phyloP scores from a whole-genome alignment of 352 stramenopile species.

The Thraustochytrium striatum region DNA sequence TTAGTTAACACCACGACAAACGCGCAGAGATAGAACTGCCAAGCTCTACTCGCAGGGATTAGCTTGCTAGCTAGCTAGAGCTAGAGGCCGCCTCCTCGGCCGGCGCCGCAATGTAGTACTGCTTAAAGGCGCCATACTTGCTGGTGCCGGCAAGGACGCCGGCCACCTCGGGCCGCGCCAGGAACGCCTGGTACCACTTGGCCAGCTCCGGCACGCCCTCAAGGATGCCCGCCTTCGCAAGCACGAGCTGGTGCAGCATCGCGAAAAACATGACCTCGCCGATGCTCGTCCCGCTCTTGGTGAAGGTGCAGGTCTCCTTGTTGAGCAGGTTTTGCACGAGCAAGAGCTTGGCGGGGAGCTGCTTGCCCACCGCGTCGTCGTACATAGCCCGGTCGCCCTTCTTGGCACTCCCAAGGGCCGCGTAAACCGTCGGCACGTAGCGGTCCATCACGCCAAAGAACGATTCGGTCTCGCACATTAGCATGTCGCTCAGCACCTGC shows the following conservation, averaged over 20 bases:
- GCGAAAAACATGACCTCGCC: background rate
- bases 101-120: background rate
- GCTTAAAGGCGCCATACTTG: background rate
- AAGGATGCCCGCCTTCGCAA: background rate
- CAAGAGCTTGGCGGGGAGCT: background rate
- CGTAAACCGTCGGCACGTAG: background rate
- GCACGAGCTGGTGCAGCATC: background rate
- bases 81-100: no score
- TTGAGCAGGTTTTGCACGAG: background rate
- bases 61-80: no score
- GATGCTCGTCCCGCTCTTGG: background rate
- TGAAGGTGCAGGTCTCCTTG: background rate
- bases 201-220: background rate
- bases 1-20: no score
- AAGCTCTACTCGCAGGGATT: no score
- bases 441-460: background rate
- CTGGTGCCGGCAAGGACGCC: background rate
- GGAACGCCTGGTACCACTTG: background rate
- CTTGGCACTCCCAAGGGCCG: background rate
- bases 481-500: background rate
- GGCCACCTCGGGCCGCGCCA: background rate
- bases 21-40: no score
- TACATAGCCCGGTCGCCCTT: background rate
- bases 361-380: background rate
- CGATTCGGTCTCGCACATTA: background rate